phyloP scores from a whole-genome alignment of 208 protist genomes.

The Trypanosoma conorhini region DNA sequence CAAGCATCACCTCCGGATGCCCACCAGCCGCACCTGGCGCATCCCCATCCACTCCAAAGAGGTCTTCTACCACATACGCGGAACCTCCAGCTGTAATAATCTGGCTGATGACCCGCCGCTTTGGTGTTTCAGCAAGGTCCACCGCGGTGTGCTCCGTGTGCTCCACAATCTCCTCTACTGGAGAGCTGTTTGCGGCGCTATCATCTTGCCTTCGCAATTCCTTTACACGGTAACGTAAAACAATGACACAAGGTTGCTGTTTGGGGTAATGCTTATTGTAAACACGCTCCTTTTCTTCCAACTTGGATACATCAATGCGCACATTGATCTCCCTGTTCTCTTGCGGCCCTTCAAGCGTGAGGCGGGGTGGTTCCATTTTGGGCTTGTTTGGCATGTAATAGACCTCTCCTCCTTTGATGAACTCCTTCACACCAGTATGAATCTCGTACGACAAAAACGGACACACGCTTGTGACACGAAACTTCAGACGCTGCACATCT shows the following conservation, averaged over 20 bases:
- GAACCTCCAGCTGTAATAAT: conserved; percentile 73
- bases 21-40: conserved; percentile 30
- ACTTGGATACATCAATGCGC: conserved; percentile 68
- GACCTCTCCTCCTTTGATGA: conserved; percentile 64
- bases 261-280: conserved; percentile 91
- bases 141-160: conserved; percentile 90
- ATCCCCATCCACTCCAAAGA: conserved; percentile 84
- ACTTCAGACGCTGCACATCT: conserved; percentile 66
- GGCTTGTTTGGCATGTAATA: conserved; percentile 90
- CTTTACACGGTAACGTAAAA: conserved; percentile 81
- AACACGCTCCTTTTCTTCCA: conserved; percentile 82
- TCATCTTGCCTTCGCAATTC: conserved; percentile 58
- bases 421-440: conserved; percentile 90
- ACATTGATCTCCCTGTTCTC: conserved; percentile 77
- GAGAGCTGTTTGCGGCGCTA: conserved; percentile 25
- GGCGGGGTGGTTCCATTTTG: conserved; percentile 85
- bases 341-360: conserved; percentile 61
- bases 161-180: conserved; percentile 62
- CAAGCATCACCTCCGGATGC: conserved; percentile 68
- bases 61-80: conserved; percentile 87
- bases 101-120: conserved; percentile 84
- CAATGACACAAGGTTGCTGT: conserved; percentile 90
- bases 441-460: conserved; percentile 86
- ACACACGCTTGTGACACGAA: conserved; percentile 73
- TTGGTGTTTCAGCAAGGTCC: conserved; percentile 73